These are phyloP conservation scores for Cryptosporidium viatorum DNA, from an alignment of 169 alveolate genomes.

Conservation along the genomic window DNA sequence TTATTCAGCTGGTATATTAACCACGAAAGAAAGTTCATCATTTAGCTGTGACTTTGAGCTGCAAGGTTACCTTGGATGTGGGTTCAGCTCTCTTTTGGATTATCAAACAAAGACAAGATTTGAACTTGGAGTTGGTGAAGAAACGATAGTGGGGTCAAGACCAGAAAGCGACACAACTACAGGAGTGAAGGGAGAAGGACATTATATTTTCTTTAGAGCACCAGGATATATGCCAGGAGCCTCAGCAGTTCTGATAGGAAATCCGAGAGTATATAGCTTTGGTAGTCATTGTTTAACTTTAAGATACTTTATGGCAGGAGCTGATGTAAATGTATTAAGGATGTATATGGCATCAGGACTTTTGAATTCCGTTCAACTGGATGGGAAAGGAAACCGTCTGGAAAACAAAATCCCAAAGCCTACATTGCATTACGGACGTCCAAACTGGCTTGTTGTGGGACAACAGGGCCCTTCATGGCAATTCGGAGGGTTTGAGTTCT, in stretches of 20 bases:
- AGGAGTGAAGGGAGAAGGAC: slow-evolving; percentile 75
- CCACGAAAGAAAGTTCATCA: not conserved
- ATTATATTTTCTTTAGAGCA: slow-evolving; percentile 77
- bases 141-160: slow-evolving; percentile 75
- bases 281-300: slow-evolving; percentile 78
- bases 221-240: slow-evolving; percentile 82
- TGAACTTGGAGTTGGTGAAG: slow-evolving; percentile 67
- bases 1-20: slow-evolving; percentile 45
- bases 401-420: slow-evolving; percentile 13
- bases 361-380: slow-evolving; percentile 39
- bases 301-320: slow-evolving; percentile 81
- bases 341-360: slow-evolving; percentile 77
- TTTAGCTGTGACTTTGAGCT: slow-evolving; percentile 46
- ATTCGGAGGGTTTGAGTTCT: slow-evolving; percentile 78
- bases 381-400: slow-evolving; percentile 5
- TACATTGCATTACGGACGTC: slow-evolving; percentile 78
- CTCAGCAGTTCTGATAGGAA: slow-evolving; percentile 76
- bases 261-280: slow-evolving; percentile 76
- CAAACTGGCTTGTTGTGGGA: slow-evolving; percentile 80
- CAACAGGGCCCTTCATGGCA: slow-evolving; percentile 81
- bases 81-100: slow-evolving; percentile 53
- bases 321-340: slow-evolving; percentile 79
- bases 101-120: slow-evolving; percentile 63
- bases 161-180: slow-evolving; percentile 79
- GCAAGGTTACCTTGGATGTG: slow-evolving; percentile 63